Base-by-base conservation (phyloP, 2,329 filamentous ascomycete species). In the Peltaster fructicola region DNA sequence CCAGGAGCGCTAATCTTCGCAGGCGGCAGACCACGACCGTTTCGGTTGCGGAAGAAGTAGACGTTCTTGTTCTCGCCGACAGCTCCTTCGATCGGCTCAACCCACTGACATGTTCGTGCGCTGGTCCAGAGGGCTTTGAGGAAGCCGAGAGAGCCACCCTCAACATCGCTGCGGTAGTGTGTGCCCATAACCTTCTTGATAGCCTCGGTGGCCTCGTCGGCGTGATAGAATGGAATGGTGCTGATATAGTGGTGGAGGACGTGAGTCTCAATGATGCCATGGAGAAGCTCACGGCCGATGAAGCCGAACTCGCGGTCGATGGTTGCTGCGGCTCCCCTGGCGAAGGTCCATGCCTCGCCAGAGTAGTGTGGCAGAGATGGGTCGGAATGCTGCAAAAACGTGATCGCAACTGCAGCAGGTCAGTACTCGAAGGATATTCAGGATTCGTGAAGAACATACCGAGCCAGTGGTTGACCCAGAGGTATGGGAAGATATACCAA, bases 391-490 rank as follows among this genome's bases (percentile, higher is more conserved):
- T 95, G 85, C 35, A 95, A 72, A 67, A 73, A 95, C 40, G 85
- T 95, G 54, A 95, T 95, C 51, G 84, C 84, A 39, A 95, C 84
- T 85, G 41, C 14, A 18, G 9, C 13, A 11, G 9, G 13, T 6
- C n/a, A 9, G 7, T 9, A 21, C 14, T 14, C 17, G 27, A 51
- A 44, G 44, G 45, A 44, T 29, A 20, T 7, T 16, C 11, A 14
- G 3, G 14, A 38, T 31, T 27, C 19, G 17, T 23, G 24, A 24
- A 12, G 22, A 15, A 66, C 78, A 65, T 72, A 88, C 80, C 79
- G 29, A 95, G 76, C 85, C 85, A 95, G 69, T 93, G 82, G 68
- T 95, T 91, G 29, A 93, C 84, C 85, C 85, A 93, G 33, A 93
- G 64, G 53, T 95, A 98, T 17, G 88, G 88, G 30, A 90, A 48